A percentile compares a stretch with the other conserved stretches of the same genome.
Evolutionary conservation across 208 protist genomes (phyloP).

Genomic region (Eutreptiella sp.): DNA sequence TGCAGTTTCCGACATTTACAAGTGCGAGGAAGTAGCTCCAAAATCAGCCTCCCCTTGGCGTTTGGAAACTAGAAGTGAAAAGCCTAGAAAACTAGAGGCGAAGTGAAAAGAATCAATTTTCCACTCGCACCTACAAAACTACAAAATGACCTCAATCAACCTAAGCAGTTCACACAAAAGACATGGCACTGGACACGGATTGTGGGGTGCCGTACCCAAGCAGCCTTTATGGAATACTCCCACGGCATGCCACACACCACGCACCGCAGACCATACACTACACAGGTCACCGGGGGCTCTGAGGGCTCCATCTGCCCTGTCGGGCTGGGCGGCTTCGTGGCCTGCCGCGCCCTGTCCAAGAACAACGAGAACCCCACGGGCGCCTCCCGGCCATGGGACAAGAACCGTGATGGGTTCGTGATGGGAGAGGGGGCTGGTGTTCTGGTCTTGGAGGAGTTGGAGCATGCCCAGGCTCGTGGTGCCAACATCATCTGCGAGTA

Average conservation of each 20-base stretch:
- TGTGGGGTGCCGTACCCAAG: too few species aligned
- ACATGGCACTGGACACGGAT: too few species aligned
- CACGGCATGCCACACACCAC: background rate
- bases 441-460: constrained; percentile 81
- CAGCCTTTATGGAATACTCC: background rate
- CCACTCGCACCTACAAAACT: too few species aligned
- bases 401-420: constrained; percentile 81
- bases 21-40: too few species aligned
- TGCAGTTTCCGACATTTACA: too few species aligned
- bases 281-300: constrained; percentile 80
- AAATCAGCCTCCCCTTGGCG: too few species aligned
- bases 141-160: too few species aligned
- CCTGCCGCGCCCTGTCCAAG: constrained; percentile 81
- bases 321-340: constrained; percentile 82
- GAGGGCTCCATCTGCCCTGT: constrained; percentile 87
- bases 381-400: constrained; percentile 90
- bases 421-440: constrained; percentile 93
- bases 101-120: too few species aligned
- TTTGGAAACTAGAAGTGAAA: too few species aligned
- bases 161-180: too few species aligned
- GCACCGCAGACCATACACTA: constrained; percentile 56
- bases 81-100: too few species aligned
- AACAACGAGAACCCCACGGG: constrained; percentile 73
- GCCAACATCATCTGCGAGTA: constrained; percentile 62
- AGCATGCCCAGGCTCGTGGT: constrained; percentile 67